phyloP scores from a whole-genome alignment of 495 filamentous ascomycete species.

The Podospora tetraspora region DNA sequence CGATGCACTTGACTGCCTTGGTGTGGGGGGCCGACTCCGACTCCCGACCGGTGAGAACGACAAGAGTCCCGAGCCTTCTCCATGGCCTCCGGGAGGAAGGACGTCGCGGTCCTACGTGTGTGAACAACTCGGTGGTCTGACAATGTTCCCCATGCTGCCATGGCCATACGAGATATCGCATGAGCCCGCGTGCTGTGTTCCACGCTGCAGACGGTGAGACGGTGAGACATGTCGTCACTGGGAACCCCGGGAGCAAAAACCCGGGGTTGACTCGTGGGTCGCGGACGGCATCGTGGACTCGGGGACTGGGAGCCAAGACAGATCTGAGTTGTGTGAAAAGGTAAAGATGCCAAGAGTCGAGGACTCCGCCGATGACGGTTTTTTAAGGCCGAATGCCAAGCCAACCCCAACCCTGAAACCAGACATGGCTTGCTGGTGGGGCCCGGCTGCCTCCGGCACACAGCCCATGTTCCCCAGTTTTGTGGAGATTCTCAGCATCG shows the following conservation, averaged over 20 bases:
- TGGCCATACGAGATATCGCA: neutral
- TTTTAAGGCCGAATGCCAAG: neutral
- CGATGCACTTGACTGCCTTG: constrained; percentile 2
- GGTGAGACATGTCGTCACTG: constrained; percentile 2
- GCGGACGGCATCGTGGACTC: neutral
- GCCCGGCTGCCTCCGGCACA: neutral
- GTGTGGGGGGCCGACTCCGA: neutral
- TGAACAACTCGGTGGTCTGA: neutral
- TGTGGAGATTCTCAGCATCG: neutral
- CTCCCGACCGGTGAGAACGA: neutral
- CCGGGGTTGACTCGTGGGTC: neutral
- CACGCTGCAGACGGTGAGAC: neutral
- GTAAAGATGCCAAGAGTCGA: neutral
- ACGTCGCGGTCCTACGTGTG: neutral
- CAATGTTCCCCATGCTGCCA: neutral
- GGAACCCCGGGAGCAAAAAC: neutral
- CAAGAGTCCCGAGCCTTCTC: neutral
- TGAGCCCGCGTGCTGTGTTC: neutral
- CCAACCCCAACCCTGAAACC: neutral
- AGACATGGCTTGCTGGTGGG: neutral
- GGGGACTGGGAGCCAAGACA: too few species aligned
- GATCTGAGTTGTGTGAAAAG: neutral
- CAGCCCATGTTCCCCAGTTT: neutral
- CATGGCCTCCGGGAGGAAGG: neutral
- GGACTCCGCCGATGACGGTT: neutral